Evolutionary conservation across 2,329 filamentous ascomycete species (phyloP).

Genomic region (Xylaria sp.): DNA sequence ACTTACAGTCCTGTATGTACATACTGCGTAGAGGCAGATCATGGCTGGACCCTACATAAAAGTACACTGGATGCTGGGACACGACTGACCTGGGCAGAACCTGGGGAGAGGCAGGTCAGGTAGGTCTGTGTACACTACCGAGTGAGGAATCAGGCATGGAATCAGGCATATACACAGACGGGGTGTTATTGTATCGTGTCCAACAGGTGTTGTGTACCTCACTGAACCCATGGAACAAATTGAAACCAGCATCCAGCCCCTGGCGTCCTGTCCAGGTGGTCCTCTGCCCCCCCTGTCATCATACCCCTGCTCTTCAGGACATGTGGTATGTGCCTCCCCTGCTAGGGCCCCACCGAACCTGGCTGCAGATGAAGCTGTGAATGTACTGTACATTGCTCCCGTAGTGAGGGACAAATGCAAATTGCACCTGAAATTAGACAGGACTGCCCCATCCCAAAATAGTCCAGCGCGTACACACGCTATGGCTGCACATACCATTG

Average conservation of each 20-base stretch:
- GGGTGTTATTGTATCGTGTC: conserved; percentile 25
- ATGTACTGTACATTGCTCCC: conserved; percentile 43
- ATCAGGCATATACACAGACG: neutral
- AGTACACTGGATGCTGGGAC: conserved; percentile 22
- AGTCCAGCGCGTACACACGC: conserved; percentile 29
- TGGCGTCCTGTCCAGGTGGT: conserved; percentile 30
- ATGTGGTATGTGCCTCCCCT: conserved; percentile 29
- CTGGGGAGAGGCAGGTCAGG: neutral
- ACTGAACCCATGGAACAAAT: conserved; percentile 43
- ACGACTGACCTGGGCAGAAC: conserved; percentile 1
- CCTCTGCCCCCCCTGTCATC: conserved; percentile 22
- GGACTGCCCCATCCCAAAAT: conserved; percentile 44
- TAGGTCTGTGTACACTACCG: neutral
- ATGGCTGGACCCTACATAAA: conserved; percentile 30
- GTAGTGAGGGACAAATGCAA: conserved; percentile 40
- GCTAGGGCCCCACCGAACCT: conserved; percentile 6
- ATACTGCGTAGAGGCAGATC: too few relatives aligned
- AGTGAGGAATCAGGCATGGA: too few relatives aligned
- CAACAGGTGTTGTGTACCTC: conserved; percentile 14
- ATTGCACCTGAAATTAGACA: conserved; percentile 46
- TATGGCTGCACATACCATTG: conserved; percentile 30
- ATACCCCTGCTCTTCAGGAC: conserved; percentile 35
- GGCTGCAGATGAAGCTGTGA: conserved; percentile 13
- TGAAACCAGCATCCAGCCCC: conserved; percentile 50
- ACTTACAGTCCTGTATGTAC: neutral